These are phyloP conservation scores for Penicillium longicatenatum DNA, from an alignment of 495 filamentous ascomycete species.

Conservation along the genomic window DNA sequence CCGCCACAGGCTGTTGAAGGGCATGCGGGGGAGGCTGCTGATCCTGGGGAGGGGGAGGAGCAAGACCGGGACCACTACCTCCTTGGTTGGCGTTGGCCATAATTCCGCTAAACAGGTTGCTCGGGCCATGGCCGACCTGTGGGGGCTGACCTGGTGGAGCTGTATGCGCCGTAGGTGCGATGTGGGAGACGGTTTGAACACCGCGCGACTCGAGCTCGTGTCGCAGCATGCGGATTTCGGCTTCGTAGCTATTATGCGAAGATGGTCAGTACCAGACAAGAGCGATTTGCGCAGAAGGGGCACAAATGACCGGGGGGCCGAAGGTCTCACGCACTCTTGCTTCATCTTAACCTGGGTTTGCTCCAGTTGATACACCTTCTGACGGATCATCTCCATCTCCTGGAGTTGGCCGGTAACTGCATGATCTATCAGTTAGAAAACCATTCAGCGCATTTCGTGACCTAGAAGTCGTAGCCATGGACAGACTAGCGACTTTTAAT, in stretches of 20 bases:
- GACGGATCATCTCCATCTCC: conserved; percentile 89
- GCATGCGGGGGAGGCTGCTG: conserved; percentile 61
- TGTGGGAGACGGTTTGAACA: conserved; percentile 67
- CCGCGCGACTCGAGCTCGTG: conserved; percentile 89
- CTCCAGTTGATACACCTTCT: conserved; percentile 89
- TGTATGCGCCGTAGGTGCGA: conserved; percentile 66
- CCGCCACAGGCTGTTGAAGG: conserved; percentile 61
- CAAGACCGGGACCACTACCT: conserved; percentile 82
- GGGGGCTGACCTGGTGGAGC: conserved; percentile 84
- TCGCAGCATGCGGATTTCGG: conserved; percentile 80
- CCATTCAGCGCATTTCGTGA: conserved; percentile 31
- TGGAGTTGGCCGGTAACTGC: conserved; percentile 83
- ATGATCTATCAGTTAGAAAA: conserved; percentile 34
- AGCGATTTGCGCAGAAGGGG: neutral
- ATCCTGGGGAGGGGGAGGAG: conserved; percentile 74
- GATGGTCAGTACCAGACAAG: conserved; percentile 2
- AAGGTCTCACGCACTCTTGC: conserved; percentile 66
- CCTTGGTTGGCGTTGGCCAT: conserved; percentile 90
- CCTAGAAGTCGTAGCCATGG: conserved; percentile 18
- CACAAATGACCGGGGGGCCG: neutral
- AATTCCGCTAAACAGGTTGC: conserved; percentile 90
- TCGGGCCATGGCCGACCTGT: conserved; percentile 85
- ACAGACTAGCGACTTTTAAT: conserved; percentile 17
- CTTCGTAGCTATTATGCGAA: conserved; percentile 72
- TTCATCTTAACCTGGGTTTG: conserved; percentile 84